Evolutionary conservation across 257 asterid genomes (phyloP).

Genomic region (Solanum etuberosum): DNA sequence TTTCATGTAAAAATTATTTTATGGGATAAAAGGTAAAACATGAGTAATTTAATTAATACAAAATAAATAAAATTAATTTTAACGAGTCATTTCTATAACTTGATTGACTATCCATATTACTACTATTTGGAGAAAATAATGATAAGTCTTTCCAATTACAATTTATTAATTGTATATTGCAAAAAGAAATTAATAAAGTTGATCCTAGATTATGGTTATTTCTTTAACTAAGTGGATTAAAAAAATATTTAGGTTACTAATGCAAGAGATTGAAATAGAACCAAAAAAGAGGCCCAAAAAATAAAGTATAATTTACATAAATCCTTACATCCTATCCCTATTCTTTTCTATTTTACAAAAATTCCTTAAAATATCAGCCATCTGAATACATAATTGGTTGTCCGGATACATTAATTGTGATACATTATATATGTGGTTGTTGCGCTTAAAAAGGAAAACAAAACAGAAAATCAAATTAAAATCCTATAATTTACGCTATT

Average conservation of each 20-base stretch:
- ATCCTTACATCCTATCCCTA: too few relatives aligned
- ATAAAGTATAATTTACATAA: too few relatives aligned
- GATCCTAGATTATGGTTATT: background rate
- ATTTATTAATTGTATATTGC: background rate
- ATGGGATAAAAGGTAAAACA: too few relatives aligned
- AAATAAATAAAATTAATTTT: background rate
- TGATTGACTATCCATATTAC: background rate
- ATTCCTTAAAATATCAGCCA: too few relatives aligned
- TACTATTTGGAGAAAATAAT: background rate
- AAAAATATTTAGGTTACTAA: background rate
- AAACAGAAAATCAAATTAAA: too few relatives aligned
- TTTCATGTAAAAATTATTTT: background rate
- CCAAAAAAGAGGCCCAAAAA: background rate
- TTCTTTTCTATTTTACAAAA: too few relatives aligned
- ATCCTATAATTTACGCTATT: too few relatives aligned
- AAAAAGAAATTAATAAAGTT: background rate
- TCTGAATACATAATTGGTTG: too few relatives aligned
- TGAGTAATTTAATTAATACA: background rate
- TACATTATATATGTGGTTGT: too few relatives aligned
- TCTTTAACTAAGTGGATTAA: background rate
- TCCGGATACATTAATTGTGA: too few relatives aligned
- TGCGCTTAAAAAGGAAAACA: too few relatives aligned
- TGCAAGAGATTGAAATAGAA: background rate
- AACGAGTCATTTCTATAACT: background rate
- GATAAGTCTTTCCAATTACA: background rate